These are phyloP conservation scores for Starmera quercuum DNA, from an alignment of 805 yeast species.

Conservation along the genomic window DNA sequence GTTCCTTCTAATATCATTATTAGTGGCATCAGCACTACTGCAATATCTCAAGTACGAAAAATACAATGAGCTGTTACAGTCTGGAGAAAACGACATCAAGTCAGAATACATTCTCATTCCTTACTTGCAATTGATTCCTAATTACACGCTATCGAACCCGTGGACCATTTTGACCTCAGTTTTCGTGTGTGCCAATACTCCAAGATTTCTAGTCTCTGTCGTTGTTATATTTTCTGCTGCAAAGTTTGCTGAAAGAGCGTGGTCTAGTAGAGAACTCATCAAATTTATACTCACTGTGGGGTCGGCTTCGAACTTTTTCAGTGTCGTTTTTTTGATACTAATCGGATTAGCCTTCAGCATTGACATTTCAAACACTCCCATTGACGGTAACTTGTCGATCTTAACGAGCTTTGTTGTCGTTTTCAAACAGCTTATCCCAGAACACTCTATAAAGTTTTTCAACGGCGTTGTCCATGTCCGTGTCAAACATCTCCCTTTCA, in stretches of 20 bases:
- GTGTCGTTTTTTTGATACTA: constrained; percentile 18
- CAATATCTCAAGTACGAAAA: constrained; percentile 32
- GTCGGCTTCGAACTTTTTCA: constrained; percentile 42
- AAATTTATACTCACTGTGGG: constrained; percentile 43
- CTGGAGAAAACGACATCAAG: constrained; percentile 17
- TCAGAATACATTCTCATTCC: constrained; percentile 44
- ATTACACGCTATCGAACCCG: constrained; percentile 45
- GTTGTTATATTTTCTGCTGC: constrained; percentile 51
- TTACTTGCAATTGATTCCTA: constrained; percentile 56
- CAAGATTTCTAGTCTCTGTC: constrained; percentile 39
- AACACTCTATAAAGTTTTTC: constrained; percentile 45
- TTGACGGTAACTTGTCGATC: constrained; percentile 49
- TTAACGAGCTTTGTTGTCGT: constrained; percentile 54
- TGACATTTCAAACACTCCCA: constrained; percentile 29
- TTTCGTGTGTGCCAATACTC: constrained; percentile 50
- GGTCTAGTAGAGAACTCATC: constrained; percentile 50
- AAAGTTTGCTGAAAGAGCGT: constrained; percentile 54
- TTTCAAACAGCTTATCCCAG: constrained; percentile 58
- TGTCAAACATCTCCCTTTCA: constrained; percentile 57
- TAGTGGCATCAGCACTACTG: constrained; percentile 32
- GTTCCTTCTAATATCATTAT: constrained; percentile 31
- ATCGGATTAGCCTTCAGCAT: constrained; percentile 18
- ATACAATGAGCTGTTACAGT: constrained; percentile 18
- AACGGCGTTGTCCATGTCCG: constrained; percentile 41
- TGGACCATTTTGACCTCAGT: constrained; percentile 59